Evolutionary conservation across 2,329 filamentous ascomycete genomes (phyloP).

Genomic region (Pseudogymnoascus sp.): DNA sequence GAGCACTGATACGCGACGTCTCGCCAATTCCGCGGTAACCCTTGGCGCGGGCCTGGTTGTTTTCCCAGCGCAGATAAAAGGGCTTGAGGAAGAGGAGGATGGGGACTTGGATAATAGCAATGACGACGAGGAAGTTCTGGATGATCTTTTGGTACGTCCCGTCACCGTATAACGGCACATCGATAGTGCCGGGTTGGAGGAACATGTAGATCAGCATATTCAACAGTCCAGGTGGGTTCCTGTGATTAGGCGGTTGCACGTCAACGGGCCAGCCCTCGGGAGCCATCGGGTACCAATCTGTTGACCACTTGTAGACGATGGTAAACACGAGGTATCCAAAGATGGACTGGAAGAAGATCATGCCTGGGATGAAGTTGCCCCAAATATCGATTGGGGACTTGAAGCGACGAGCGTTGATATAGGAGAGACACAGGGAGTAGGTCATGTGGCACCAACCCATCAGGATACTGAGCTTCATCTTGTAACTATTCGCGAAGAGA

Average conservation of each 20-base stretch:
- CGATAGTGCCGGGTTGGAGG: constrained; percentile 68
- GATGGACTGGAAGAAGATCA: constrained; percentile 99
- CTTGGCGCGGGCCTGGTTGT: constrained; percentile 77
- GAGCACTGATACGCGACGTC: constrained; percentile 74
- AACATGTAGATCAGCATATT: constrained; percentile 99
- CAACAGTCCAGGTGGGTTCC: constrained; percentile 73
- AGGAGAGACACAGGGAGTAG: constrained; percentile 88
- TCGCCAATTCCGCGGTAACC: constrained; percentile 94
- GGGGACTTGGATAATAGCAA: constrained; percentile 82
- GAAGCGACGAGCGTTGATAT: constrained; percentile 90
- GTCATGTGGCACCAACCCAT: constrained; percentile 99
- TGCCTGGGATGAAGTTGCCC: constrained; percentile 94
- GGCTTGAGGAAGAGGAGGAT: constrained; percentile 91
- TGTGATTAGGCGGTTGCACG: constrained; percentile 12
- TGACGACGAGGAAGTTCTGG: constrained; percentile 68
- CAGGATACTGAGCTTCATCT: constrained; percentile 99
- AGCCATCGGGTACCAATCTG: constrained; percentile 63
- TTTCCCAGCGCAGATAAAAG: constrained; percentile 86
- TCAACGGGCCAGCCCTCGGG: constrained; percentile 32
- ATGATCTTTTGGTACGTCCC: constrained; percentile 59
- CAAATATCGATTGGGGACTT: constrained; percentile 91
- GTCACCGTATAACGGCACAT: constrained; percentile 59
- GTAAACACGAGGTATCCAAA: constrained; percentile 93
- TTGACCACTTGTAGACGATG: constrained; percentile 94
- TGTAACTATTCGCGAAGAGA: constrained; percentile 95